Evolutionary conservation across 768 basidiomycete species (phyloP).

Genomic region (Leucogyrophana mollusca): DNA sequence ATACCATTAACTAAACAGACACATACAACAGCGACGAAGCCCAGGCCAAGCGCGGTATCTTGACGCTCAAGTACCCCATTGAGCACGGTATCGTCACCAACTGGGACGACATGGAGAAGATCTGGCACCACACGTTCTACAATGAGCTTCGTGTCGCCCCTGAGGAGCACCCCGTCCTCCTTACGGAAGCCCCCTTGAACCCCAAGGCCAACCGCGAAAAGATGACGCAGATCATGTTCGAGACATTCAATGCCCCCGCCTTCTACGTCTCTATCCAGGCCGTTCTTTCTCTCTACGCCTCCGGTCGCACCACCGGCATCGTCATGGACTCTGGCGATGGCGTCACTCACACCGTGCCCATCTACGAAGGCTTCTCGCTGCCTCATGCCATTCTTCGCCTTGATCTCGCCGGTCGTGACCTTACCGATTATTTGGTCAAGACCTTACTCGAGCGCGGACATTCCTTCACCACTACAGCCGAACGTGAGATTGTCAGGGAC

Average conservation of each 20-base stretch:
- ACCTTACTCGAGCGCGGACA: constrained; percentile 90
- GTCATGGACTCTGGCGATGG: no score
- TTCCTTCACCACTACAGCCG: constrained; percentile 90
- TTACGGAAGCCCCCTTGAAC: constrained; percentile 73
- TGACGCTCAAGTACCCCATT: no score
- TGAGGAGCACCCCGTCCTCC: constrained; percentile 71
- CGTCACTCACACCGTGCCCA: constrained; percentile 95
- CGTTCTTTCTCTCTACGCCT: constrained; percentile 81
- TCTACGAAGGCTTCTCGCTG: constrained; percentile 92
- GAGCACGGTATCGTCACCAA: no score
- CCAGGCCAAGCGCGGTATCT: constrained; percentile 92
- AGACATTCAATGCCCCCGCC: constrained; percentile 73
- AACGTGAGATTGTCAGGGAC: constrained; percentile 92
- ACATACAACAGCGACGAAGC: constrained; percentile 72
- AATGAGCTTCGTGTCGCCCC: constrained; percentile 78
- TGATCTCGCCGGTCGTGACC: constrained; percentile 89
- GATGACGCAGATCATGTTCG: constrained; percentile 81
- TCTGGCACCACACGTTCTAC: no score
- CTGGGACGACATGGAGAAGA: no score
- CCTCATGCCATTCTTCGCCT: constrained; percentile 93
- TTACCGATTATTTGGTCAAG: constrained; percentile 84
- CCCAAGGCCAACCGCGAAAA: constrained; percentile 73
- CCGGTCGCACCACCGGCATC: constrained; percentile 92
- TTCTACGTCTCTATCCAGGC: constrained; percentile 78
- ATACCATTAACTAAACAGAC: constrained; percentile 1